A percentile compares a stretch with the other conserved stretches of the same genome.
Evolutionary conservation across 164 flowering plant species (phyloP).

Genomic region (Nymphaea colorata): DNA sequence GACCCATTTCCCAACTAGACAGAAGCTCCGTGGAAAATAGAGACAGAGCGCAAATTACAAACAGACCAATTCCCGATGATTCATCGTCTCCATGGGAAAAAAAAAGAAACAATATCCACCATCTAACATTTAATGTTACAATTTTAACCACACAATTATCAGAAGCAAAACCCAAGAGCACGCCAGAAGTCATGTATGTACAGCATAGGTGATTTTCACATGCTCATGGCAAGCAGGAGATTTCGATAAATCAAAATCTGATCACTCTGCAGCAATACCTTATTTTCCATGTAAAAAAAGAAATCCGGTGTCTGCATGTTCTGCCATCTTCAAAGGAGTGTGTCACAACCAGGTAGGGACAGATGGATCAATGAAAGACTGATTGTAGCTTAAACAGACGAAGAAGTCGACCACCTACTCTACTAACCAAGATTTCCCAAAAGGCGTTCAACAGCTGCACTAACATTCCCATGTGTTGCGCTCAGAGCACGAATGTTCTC

Average conservation of each 20-base stretch:
- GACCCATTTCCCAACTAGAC: neutral
- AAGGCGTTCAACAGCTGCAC: constrained; percentile 97
- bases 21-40: neutral
- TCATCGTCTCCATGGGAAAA: neutral
- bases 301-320: neutral
- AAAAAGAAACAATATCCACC: neutral
- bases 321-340: neutral
- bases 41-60: neutral
- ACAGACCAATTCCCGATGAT: neutral
- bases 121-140: neutral
- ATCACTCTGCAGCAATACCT: neutral
- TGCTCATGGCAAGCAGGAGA: neutral
- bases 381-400: neutral
- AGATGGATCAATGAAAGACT: neutral
- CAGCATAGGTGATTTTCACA: neutral
- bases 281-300: neutral
- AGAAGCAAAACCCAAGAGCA: neutral
- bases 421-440: constrained; percentile 63
- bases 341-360: neutral
- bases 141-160: neutral
- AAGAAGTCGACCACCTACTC: neutral
- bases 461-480: constrained; percentile 86
- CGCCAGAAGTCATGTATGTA: neutral
- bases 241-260: neutral
- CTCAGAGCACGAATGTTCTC: constrained; percentile 82